Evolutionary conservation across 2,329 filamentous ascomycete genomes (phyloP).

Genomic region (Hymenoscyphus fraxineus): DNA sequence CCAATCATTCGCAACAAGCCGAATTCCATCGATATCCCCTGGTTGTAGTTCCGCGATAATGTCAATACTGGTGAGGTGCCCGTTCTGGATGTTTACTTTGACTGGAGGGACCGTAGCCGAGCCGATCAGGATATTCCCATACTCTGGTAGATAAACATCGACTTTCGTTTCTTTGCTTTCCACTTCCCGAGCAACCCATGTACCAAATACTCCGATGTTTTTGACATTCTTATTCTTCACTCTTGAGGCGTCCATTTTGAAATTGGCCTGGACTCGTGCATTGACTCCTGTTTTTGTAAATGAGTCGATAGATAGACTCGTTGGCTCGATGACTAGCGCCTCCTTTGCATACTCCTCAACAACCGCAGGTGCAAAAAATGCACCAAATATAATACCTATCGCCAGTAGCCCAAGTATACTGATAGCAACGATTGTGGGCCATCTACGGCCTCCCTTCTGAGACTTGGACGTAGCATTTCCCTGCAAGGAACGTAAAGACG

Average conservation of each 20-base stretch:
- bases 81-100: constrained; percentile 72
- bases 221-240: constrained; percentile 69
- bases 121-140: constrained; percentile 72
- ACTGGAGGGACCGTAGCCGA: constrained; percentile 73
- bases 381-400: constrained; percentile 68
- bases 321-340: constrained; percentile 77
- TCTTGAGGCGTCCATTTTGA: constrained; percentile 72
- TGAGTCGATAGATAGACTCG: constrained; percentile 77
- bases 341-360: constrained; percentile 84
- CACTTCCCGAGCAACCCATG: constrained; percentile 74
- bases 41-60: constrained; percentile 73
- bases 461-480: constrained; percentile 28
- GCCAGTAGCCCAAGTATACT: constrained; percentile 58
- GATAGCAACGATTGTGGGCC: constrained; percentile 77
- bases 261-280: constrained; percentile 76
- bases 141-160: constrained; percentile 77
- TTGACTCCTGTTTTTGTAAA: constrained; percentile 75
- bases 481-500: constrained; percentile 36
- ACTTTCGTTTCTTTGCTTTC: constrained; percentile 71
- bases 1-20: constrained; percentile 82
- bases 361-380: constrained; percentile 75
- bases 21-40: constrained; percentile 72
- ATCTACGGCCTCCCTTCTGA: constrained; percentile 48
- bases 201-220: constrained; percentile 71
- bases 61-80: constrained; percentile 72